phyloP scores from a whole-genome alignment of 1,284 basidiomycete genomes.

The Leccinum solheimii region DNA sequence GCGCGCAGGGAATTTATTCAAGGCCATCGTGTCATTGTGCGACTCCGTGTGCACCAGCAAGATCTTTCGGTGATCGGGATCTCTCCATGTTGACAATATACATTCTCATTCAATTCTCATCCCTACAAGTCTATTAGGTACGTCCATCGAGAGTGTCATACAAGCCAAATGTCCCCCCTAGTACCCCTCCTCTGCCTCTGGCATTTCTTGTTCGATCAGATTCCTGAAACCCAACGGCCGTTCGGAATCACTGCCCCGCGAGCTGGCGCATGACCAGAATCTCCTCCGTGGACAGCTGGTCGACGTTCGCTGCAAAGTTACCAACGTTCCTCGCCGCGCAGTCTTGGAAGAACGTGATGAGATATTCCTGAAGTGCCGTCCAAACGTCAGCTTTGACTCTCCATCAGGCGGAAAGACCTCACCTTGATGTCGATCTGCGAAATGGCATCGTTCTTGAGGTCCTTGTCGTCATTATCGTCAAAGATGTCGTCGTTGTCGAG shows the following conservation, averaged over 20 bases:
- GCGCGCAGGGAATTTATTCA: neutral
- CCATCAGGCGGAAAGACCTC: constrained; percentile 21
- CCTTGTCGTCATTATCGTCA: constrained; percentile 77
- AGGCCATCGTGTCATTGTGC: neutral
- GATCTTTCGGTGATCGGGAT: neutral
- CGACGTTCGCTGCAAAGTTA: constrained; percentile 65
- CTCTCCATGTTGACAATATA: neutral
- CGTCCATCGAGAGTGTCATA: constrained; percentile 4
- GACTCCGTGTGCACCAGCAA: neutral
- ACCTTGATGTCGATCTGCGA: constrained; percentile 90
- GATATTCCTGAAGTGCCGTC: constrained; percentile 51
- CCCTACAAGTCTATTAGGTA: constrained; percentile 7
- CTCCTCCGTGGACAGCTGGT: constrained; percentile 69
- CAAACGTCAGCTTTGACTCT: neutral
- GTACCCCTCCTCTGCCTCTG: neutral
- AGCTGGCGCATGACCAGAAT: constrained; percentile 63
- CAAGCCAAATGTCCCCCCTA: constrained; percentile 2
- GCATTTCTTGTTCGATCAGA: neutral
- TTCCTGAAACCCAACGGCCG: neutral
- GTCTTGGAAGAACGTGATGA: constrained; percentile 68
- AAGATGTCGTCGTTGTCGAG: constrained; percentile 74
- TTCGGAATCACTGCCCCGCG: constrained; percentile 35
- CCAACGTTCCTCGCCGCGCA: constrained; percentile 66
- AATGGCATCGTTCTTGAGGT: constrained; percentile 83
- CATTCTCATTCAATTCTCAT: neutral